A percentile compares a stretch with the other conserved stretches of the same genome.
Evolutionary conservation across 2,329 filamentous ascomycete genomes (phyloP).

Genomic region (Calonectria crousiana): DNA sequence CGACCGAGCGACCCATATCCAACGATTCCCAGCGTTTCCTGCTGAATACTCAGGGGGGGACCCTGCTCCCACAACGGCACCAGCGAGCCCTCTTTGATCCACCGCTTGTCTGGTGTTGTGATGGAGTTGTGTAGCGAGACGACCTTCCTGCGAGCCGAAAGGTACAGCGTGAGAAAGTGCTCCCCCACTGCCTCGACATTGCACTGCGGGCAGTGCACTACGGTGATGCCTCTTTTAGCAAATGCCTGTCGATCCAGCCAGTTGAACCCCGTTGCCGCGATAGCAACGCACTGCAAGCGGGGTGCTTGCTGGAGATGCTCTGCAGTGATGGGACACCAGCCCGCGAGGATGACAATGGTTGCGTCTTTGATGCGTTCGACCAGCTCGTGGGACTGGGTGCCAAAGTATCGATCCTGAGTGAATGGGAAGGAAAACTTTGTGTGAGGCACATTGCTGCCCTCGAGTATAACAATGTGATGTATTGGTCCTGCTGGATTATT

Average conservation of each 20-base stretch:
- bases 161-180: slow-evolving; percentile 7
- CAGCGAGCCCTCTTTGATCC: neutral
- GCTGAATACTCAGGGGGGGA: neutral
- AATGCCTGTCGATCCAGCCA: neutral
- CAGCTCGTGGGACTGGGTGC: neutral
- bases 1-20: slow-evolving; percentile 5
- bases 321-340: neutral
- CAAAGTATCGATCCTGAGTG: neutral
- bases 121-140: neutral
- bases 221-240: neutral
- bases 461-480: slow-evolving; percentile 3
- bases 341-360: neutral
- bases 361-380: slow-evolving; percentile 9
- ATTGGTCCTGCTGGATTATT: neutral
- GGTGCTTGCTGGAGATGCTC: neutral
- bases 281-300: neutral
- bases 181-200: slow-evolving; percentile 6
- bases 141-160: slow-evolving; percentile 1
- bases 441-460: neutral
- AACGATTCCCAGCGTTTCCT: slow-evolving; percentile 8
- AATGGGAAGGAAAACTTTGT: neutral
- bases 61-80: neutral
- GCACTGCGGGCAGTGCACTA: neutral
- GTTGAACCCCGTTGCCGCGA: neutral
- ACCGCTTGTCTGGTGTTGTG: neutral